These are phyloP conservation scores for Escallonia herrerae DNA, from an alignment of 129 eudicot species.

Conservation along the genomic window DNA sequence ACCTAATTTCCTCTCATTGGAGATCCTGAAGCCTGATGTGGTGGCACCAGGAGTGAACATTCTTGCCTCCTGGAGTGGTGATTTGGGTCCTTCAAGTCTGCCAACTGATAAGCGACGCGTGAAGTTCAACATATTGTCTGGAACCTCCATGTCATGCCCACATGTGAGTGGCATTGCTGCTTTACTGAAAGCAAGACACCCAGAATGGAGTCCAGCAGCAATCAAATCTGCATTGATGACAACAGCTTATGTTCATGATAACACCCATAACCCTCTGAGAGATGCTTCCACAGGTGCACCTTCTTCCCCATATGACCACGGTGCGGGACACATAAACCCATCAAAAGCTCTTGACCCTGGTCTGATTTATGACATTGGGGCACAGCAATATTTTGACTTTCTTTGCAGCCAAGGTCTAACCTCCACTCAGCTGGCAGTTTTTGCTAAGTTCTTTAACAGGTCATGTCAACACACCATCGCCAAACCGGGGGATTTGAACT, in stretches of 20 bases:
- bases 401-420: slow-evolving; percentile 62
- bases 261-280: slow-evolving; percentile 28
- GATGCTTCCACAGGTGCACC: slow-evolving; percentile 53
- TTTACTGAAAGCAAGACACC: slow-evolving; percentile 64
- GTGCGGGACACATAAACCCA: slow-evolving; percentile 89
- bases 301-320: slow-evolving; percentile 76
- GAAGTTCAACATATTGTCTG: slow-evolving; percentile 70
- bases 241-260: slow-evolving; percentile 76
- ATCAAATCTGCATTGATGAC: slow-evolving; percentile 93
- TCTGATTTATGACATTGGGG: slow-evolving; percentile 60
- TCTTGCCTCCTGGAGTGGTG: slow-evolving; percentile 84
- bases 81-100: slow-evolving; percentile 67
- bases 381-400: slow-evolving; percentile 76
- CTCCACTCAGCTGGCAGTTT: slow-evolving; percentile 50
- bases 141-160: slow-evolving; percentile 98
- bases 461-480: slow-evolving; percentile 40
- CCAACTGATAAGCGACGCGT: slow-evolving; percentile 56
- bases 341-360: slow-evolving; percentile 76
- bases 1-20: slow-evolving; percentile 64
- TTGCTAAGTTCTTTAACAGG: slow-evolving; percentile 52
- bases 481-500: slow-evolving; percentile 61
- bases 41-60: slow-evolving; percentile 97
- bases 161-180: slow-evolving; percentile 94
- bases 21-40: slow-evolving; percentile 73
- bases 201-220: slow-evolving; percentile 92